A percentile compares a stretch with the other conserved stretches of the same genome.
Conservation (phyloP, 2,329 filamentous ascomycete species). For the Ceratocystis lukuohia region DNA sequence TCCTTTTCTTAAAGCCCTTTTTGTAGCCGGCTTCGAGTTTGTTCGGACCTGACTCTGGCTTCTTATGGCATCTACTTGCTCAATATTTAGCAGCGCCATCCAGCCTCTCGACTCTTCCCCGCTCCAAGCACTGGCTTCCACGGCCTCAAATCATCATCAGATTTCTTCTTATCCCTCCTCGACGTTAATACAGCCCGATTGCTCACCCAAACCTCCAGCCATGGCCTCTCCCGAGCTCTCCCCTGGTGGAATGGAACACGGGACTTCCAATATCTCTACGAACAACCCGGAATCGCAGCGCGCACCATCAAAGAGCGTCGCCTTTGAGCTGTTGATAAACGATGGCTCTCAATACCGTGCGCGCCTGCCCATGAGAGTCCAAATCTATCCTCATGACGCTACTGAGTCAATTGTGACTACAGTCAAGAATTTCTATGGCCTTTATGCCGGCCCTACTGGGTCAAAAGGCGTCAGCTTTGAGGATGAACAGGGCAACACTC, state of each 20-base stretch:
- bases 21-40: neutral
- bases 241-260: conserved; percentile 12
- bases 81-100: conserved; percentile 13
- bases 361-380: conserved; percentile 70
- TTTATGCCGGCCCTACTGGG: conserved; percentile 61
- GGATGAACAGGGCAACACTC: conserved; percentile 72
- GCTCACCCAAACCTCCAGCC: neutral
- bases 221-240: conserved; percentile 18
- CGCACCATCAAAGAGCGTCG: conserved; percentile 50
- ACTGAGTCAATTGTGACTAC: conserved; percentile 97
- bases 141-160: conserved; percentile 9
- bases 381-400: conserved; percentile 90
- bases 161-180: conserved; percentile 4
- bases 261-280: conserved; percentile 6
- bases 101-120: conserved; percentile 13
- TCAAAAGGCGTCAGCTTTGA: conserved; percentile 87
- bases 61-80: conserved; percentile 17
- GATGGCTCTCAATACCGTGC: conserved; percentile 56
- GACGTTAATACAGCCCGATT: neutral
- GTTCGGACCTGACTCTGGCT: conserved; percentile 4
- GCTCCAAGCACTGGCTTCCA: conserved; percentile 13
- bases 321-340: conserved; percentile 62
- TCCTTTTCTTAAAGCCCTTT: neutral
- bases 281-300: conserved; percentile 12
- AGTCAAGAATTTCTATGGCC: conserved; percentile 96